Evolutionary conservation across 176 grass and related monocot genomes (phyloP).

Genomic region (Zea luxurians): DNA sequence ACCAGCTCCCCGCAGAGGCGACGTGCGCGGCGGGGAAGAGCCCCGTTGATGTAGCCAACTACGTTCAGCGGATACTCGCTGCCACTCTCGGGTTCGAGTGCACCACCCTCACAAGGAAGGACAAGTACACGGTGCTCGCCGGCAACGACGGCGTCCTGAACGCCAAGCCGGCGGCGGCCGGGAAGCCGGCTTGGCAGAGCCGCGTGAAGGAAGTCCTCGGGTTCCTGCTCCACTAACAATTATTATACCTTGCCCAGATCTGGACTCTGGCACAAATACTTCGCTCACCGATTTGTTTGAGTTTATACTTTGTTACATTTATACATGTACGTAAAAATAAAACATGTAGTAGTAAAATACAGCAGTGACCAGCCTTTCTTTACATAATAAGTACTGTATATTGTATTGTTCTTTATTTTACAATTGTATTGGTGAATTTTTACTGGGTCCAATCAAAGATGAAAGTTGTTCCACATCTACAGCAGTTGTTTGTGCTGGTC

Average conservation of each 20-base stretch:
- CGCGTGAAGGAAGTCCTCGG: constrained; percentile 40
- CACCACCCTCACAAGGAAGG: constrained; percentile 85
- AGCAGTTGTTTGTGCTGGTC: not conserved
- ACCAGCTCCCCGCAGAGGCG: constrained; percentile 74
- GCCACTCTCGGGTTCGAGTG: constrained; percentile 90
- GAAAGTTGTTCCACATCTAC: not conserved
- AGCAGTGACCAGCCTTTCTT: not conserved
- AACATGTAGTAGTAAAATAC: not conserved
- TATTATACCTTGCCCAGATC: not conserved
- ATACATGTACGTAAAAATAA: not conserved
- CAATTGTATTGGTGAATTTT: not conserved
- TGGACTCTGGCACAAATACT: not conserved
- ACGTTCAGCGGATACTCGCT: constrained; percentile 88
- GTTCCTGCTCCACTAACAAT: constrained; percentile 51
- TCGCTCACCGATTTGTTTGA: not conserved
- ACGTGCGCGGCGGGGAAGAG: constrained; percentile 73
- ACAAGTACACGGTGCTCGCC: constrained; percentile 91
- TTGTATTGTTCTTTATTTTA: not conserved
- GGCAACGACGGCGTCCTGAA: constrained; percentile 72
- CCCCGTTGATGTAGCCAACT: constrained; percentile 84
- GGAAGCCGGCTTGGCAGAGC: constrained; percentile 26
- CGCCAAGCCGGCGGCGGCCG: constrained; percentile 39
- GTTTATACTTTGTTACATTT: not conserved
- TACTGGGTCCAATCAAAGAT: not conserved
- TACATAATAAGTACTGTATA: not conserved